phyloP scores from a whole-genome alignment of 306 rosid species.

The Hippophae gyantsensis region DNA sequence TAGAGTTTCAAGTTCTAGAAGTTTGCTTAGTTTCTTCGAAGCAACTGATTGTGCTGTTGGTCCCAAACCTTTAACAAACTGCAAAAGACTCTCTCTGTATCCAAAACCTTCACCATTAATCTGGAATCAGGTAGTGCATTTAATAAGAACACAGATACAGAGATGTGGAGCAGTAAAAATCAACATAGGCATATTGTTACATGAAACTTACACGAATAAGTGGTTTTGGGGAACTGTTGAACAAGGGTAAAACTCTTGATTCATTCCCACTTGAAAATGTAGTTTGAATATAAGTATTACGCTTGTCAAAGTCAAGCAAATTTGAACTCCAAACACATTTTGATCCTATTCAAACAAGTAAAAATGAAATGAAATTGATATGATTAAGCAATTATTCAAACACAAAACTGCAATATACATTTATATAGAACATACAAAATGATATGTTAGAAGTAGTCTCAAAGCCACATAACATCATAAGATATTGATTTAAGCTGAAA shows the following conservation, averaged over 20 bases:
- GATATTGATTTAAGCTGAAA: no score
- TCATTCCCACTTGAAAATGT: conserved; percentile 8
- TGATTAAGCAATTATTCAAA: neutral
- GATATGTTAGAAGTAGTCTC: neutral
- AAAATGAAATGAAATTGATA: neutral
- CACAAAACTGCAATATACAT: neutral
- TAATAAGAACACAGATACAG: neutral
- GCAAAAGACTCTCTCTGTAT: conserved; percentile 21
- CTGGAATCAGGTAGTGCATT: neutral
- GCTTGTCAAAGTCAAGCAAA: conserved; percentile 2
- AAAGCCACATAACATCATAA: no score
- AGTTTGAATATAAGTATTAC: conserved; percentile 4
- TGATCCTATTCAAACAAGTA: conserved; percentile 16
- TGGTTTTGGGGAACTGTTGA: conserved; percentile 1
- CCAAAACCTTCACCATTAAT: conserved; percentile 1
- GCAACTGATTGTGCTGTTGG: conserved; percentile 23
- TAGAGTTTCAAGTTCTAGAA: conserved; percentile 4
- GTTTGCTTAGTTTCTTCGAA: conserved; percentile 6
- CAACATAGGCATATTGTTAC: neutral
- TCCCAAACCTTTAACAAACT: conserved; percentile 24
- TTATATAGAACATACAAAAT: neutral
- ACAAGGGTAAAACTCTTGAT: conserved; percentile 2
- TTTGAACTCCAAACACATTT: conserved; percentile 9
- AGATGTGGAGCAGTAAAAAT: neutral
- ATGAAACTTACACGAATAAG: conserved; percentile 21